Conservation (phyloP, 1,284 basidiomycete species). For the Schizophyllum amplum region DNA sequence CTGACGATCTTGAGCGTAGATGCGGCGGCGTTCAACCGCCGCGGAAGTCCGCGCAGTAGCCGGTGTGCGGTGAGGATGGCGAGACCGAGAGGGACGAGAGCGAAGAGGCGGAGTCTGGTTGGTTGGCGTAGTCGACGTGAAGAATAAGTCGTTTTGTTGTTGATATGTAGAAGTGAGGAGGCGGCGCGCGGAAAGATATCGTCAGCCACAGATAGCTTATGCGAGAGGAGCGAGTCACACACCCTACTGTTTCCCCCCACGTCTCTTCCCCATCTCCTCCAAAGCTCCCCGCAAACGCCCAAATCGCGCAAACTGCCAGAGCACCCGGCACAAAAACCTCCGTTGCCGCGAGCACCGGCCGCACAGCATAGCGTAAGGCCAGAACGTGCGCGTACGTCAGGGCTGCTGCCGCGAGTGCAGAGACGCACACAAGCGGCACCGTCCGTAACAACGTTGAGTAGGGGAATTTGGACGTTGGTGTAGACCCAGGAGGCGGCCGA, state of each 20-base stretch:
- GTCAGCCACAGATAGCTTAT: too few relatives aligned
- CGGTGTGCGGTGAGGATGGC: conserved; percentile 67
- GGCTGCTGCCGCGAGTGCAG: conserved; percentile 65
- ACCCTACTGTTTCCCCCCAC: conserved; percentile 79
- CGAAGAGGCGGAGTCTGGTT: conserved; percentile 63
- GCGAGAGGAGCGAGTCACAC: too few relatives aligned
- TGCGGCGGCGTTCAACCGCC: conserved; percentile 61
- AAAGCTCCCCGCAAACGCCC: conserved; percentile 87
- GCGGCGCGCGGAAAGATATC: too few relatives aligned
- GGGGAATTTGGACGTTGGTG: conserved; percentile 39
- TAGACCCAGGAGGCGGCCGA: conserved; percentile 25
- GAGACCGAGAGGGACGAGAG: conserved; percentile 65
- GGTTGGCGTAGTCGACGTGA: too few relatives aligned
- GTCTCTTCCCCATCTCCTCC: conserved; percentile 65
- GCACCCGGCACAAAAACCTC: conserved; percentile 76
- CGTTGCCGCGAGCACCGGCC: conserved; percentile 76
- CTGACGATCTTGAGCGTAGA: conserved; percentile 19
- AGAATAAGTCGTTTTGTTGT: too few relatives aligned
- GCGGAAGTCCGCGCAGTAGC: conserved; percentile 54
- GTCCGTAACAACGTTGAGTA: conserved; percentile 78
- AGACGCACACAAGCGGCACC: conserved; percentile 74
- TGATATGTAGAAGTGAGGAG: too few relatives aligned
- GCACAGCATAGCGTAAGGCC: conserved; percentile 70
- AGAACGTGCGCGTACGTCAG: conserved; percentile 74
- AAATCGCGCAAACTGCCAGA: conserved; percentile 73